Evolutionary conservation across 2,329 filamentous ascomycete species (phyloP).

Genomic region (Colletotrichum lindemuthianum): DNA sequence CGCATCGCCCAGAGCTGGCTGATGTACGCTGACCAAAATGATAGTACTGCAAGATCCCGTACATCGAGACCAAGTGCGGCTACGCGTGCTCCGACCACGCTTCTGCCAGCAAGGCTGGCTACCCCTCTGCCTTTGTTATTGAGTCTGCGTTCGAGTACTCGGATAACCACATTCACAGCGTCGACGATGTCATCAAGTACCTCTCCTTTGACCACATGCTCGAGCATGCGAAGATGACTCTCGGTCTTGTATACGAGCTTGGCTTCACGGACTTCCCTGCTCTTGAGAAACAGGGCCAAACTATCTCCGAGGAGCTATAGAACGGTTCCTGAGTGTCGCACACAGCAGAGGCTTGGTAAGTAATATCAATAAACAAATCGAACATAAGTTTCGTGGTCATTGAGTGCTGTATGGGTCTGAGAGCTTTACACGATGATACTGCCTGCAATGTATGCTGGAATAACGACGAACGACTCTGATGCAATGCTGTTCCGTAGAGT

Average conservation of each 20-base stretch:
- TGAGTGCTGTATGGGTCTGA: no score
- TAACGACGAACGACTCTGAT: no score
- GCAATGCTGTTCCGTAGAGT: no score
- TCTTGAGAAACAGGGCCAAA: conserved; percentile 44
- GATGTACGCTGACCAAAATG: conserved; percentile 36
- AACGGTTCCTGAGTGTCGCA: background rate
- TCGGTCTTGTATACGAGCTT: conserved; percentile 86
- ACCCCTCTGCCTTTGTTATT: conserved; percentile 80
- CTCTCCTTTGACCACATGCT: conserved; percentile 91
- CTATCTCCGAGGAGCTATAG: conserved; percentile 19
- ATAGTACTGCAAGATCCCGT: conserved; percentile 90
- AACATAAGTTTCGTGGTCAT: no score
- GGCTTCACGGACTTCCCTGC: conserved; percentile 77
- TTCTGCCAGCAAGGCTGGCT: conserved; percentile 77
- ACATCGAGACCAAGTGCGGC: conserved; percentile 86
- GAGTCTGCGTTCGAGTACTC: conserved; percentile 75
- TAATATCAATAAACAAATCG: no score
- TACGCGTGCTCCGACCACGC: conserved; percentile 85
- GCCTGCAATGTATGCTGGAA: no score
- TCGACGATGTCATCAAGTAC: conserved; percentile 76
- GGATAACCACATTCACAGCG: conserved; percentile 76
- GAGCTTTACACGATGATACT: no score
- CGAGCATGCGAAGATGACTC: conserved; percentile 85
- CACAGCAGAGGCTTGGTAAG: background rate
- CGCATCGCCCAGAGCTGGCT: conserved; percentile 33